These are phyloP conservation scores for Rubia yunnanensis DNA, from an alignment of 257 asterid species.

Conservation along the genomic window DNA sequence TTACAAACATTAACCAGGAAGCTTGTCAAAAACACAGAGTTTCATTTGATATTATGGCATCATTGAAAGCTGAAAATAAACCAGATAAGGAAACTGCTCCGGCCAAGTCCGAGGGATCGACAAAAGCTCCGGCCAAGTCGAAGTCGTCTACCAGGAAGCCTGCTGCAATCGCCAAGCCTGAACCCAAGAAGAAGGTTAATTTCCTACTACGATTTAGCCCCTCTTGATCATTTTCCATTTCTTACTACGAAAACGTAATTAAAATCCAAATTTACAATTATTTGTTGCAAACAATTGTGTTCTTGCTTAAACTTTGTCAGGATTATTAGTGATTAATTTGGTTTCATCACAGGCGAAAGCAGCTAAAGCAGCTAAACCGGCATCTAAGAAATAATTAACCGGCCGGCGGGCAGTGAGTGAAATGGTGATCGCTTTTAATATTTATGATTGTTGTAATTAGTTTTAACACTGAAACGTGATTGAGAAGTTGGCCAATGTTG, in stretches of 20 bases:
- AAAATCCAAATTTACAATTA: too few species aligned
- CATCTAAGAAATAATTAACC: background rate
- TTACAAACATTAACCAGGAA: background rate
- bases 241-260: too few species aligned
- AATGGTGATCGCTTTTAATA: background rate
- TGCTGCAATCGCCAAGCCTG: constrained; percentile 6
- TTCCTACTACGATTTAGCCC: too few species aligned
- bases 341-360: background rate
- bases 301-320: background rate
- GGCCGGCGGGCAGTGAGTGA: background rate
- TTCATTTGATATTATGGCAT: background rate
- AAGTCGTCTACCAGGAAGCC: constrained; percentile 6
- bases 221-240: background rate
- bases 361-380: background rate
- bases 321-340: background rate
- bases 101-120: constrained; percentile 4
- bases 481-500: background rate
- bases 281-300: background rate
- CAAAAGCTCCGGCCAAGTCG: constrained; percentile 6
- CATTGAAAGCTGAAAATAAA: constrained; percentile 13
- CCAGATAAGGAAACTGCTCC: constrained; percentile 10
- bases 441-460: background rate
- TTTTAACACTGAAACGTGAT: background rate
- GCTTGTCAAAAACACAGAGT: background rate
- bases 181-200: constrained; percentile 13